These are phyloP conservation scores for Wallacemonas sp. DNA, from an alignment of 208 protist genomes.

Conservation along the genomic window DNA sequence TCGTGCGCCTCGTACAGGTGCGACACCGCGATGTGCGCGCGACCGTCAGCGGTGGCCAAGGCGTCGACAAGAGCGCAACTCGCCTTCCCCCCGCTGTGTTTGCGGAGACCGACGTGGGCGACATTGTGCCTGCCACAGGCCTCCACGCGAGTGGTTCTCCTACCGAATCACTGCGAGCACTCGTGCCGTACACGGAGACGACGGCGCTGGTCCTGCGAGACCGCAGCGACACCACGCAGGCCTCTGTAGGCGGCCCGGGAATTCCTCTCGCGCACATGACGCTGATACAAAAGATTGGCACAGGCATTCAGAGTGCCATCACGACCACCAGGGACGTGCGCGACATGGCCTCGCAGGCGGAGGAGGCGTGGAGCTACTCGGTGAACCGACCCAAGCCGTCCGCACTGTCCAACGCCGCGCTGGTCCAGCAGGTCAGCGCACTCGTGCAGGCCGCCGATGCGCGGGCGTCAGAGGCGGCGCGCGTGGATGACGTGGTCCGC, in stretches of 20 bases:
- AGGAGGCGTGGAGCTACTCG: constrained; percentile 40
- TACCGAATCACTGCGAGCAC: too few relatives aligned
- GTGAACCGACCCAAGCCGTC: constrained; percentile 48
- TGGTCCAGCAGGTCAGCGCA: constrained; percentile 58
- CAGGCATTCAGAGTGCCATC: constrained; percentile 43
- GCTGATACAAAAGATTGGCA: constrained; percentile 62
- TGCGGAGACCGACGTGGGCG: constrained; percentile 6
- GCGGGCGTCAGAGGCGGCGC: constrained; percentile 32
- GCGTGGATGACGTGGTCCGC: constrained; percentile 51
- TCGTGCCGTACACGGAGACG: too few relatives aligned
- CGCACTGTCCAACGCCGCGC: constrained; percentile 48
- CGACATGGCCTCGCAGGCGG: constrained; percentile 31
- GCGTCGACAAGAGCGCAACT: too few relatives aligned
- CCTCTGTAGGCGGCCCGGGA: constrained; percentile 21
- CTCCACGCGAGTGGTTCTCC: background rate
- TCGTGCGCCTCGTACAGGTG: constrained; percentile 47
- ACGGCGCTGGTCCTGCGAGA: background rate
- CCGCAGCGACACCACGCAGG: background rate
- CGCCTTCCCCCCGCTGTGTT: constrained; percentile 18
- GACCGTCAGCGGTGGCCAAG: background rate
- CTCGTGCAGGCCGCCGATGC: constrained; percentile 57
- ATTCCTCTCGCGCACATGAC: constrained; percentile 69
- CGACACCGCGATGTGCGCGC: background rate
- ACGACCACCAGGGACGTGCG: constrained; percentile 41
- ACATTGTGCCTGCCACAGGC: background rate